phyloP scores from a whole-genome alignment of 2,329 filamentous ascomycete species.

The Dactylella cylindrospora region DNA sequence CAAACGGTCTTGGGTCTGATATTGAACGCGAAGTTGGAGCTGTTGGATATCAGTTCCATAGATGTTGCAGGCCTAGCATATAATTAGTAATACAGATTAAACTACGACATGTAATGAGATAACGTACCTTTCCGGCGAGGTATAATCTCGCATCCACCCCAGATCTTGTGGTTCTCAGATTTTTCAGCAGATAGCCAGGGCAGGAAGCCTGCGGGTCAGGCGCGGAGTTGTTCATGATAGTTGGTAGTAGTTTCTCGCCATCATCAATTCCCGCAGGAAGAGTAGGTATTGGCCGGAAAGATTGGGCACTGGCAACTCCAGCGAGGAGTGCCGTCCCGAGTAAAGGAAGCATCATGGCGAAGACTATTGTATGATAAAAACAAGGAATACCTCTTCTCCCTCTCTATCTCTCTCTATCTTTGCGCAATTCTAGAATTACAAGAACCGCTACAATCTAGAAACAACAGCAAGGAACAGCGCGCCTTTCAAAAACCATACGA shows the following conservation, averaged over 20 bases:
- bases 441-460: no score
- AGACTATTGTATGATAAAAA: slow-evolving; percentile 5
- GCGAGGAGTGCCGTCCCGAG: slow-evolving; percentile 14
- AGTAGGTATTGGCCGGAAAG: slow-evolving; percentile 17
- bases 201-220: slow-evolving; percentile 11
- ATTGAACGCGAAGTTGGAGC: slow-evolving; percentile 68
- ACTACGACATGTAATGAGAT: background rate
- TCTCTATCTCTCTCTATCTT: no score
- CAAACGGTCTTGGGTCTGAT: slow-evolving; percentile 66
- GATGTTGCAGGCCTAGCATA: slow-evolving; percentile 62
- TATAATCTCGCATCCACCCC: slow-evolving; percentile 24
- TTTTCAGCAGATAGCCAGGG: slow-evolving; percentile 17
- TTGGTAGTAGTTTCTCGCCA: slow-evolving; percentile 22
- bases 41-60: slow-evolving; percentile 74
- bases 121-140: slow-evolving; percentile 44
- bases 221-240: slow-evolving; percentile 20
- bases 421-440: no score
- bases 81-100: background rate
- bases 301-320: slow-evolving; percentile 10
- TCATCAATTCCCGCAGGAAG: slow-evolving; percentile 10
- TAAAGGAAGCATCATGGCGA: slow-evolving; percentile 19
- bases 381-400: no score
- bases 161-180: slow-evolving; percentile 5
- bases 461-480: no score
- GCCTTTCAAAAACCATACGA: no score